Conservation (phyloP, 176 grass and related monocot species). For the maize (Zea mays) region DNA sequence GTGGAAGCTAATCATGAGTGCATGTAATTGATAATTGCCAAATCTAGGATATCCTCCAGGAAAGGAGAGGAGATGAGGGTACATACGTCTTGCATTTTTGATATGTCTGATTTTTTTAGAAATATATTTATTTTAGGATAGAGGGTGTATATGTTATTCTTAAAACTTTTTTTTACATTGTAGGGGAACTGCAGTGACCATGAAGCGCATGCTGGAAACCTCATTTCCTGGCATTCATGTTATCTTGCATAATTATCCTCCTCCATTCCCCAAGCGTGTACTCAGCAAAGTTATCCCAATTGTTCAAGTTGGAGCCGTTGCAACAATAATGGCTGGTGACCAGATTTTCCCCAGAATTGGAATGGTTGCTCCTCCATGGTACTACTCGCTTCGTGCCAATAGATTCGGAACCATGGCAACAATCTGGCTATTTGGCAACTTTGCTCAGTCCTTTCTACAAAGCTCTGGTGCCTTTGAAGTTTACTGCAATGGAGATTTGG, state of each 20-base stretch:
- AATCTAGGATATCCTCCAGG: neutral
- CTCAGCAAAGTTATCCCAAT: conserved; percentile 80
- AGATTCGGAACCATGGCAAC: conserved; percentile 87
- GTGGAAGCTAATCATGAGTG: too few species aligned
- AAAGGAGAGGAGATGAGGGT: neutral
- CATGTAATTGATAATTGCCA: neutral
- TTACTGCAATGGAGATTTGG: conserved; percentile 90
- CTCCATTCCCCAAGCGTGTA: conserved; percentile 76
- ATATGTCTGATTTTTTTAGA: neutral
- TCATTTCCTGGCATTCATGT: conserved; percentile 87
- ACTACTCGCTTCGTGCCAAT: conserved; percentile 66
- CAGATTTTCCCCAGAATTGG: conserved; percentile 92
- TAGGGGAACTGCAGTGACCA: conserved; percentile 89
- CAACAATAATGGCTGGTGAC: conserved; percentile 75
- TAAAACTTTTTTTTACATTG: conserved; percentile 16
- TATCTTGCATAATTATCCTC: conserved; percentile 82
- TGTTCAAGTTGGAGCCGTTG: conserved; percentile 81
- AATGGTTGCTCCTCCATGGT: conserved; percentile 76
- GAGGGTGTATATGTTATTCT: neutral
- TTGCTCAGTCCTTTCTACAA: conserved; percentile 80
- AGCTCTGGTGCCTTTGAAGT: conserved; percentile 98
- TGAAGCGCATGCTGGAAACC: conserved; percentile 89
- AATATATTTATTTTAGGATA: neutral
- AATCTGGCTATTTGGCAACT: conserved; percentile 86
- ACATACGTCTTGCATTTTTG: neutral